Base-by-base conservation (phyloP, 2,329 filamentous ascomycete genomes). In the Cercospora sesami region DNA sequence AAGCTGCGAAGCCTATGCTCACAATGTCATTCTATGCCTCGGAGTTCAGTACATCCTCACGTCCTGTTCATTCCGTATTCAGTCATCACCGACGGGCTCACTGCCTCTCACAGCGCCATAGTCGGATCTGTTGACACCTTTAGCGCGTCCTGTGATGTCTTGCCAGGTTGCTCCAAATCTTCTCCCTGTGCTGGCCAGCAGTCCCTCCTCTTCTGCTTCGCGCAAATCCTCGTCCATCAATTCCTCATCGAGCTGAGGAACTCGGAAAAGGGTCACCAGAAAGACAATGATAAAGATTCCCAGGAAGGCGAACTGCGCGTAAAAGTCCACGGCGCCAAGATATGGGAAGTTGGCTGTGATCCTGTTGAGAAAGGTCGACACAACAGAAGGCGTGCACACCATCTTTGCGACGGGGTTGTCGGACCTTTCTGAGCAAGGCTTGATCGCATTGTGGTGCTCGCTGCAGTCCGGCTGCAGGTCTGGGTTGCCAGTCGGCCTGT, bases 261-360 rank as follows among this genome's bases (percentile, higher is more conserved):
- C 89, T 51, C 91, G 89, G 84, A 98, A 90, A 0, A 97, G 81
- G 3, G 91, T 88, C 0, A 91, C 91, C 23, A 93, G 68, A 73
- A 97, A 91, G 12, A 96, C 89, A 64, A 97, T 81, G 9, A 97
- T 79, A 79, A 96, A 97, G 21, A 97, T 80, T 26, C 77, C 85
- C 53, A 99, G 81, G 81, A 99, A 98, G 12, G 86, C 91, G 77
- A 97, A 98, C 76, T 99, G 95, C 0, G 93, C 92, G 93, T 94
- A 99, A 80, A 98, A 99, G 73, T 92, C 87, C n/a, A 98, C 83
- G 10, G 90, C 89, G 10, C 95, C 95, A 76, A 99, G 96, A 78
- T 97, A 93, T 5, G 95, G 94, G 86, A 95, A 99, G 78, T 96
- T 97, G 76, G 97, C 87, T 23, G 92, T 94, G 69, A 97, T 88